phyloP scores from a whole-genome alignment of 169 alveolate genomes.

The Cryptosporidium viatorum region DNA sequence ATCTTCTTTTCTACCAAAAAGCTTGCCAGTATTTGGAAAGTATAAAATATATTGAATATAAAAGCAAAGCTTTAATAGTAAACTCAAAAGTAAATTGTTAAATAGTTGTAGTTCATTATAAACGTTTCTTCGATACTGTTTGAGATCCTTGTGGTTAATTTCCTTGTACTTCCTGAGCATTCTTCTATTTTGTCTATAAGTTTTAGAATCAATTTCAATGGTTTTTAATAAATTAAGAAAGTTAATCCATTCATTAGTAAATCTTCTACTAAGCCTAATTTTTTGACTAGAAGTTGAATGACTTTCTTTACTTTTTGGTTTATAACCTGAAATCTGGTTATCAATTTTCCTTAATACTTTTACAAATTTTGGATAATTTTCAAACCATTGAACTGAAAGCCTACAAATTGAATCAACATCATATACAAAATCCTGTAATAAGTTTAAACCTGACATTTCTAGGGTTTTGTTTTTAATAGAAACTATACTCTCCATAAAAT shows the following conservation, averaged over 20 bases:
- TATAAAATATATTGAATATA: conserved; percentile 36
- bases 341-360: conserved; percentile 17
- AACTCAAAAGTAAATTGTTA: conserved; percentile 4
- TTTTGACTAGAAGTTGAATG: neutral
- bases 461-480: neutral
- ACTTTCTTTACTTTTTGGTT: neutral
- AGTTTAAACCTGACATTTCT: neutral
- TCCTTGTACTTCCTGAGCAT: neutral
- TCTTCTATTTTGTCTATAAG: neutral
- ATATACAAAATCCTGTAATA: conserved; percentile 2
- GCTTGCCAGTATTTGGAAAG: conserved; percentile 55
- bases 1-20: conserved; percentile 8
- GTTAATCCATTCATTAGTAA: conserved; percentile 34
- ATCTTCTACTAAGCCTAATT: neutral
- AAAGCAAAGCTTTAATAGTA: conserved; percentile 10
- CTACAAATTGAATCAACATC: conserved; percentile 59
- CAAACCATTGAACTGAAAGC: conserved; percentile 45
- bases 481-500: neutral
- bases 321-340: neutral
- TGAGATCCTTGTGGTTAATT: neutral
- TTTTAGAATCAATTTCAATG: conserved; percentile 9
- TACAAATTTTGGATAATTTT: conserved; percentile 56
- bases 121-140: conserved; percentile 17
- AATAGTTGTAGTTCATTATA: conserved; percentile 17
- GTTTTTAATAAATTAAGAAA: conserved; percentile 17